phyloP scores from a whole-genome alignment of 164 flowering plant species.

The Nymphaea thermarum region DNA sequence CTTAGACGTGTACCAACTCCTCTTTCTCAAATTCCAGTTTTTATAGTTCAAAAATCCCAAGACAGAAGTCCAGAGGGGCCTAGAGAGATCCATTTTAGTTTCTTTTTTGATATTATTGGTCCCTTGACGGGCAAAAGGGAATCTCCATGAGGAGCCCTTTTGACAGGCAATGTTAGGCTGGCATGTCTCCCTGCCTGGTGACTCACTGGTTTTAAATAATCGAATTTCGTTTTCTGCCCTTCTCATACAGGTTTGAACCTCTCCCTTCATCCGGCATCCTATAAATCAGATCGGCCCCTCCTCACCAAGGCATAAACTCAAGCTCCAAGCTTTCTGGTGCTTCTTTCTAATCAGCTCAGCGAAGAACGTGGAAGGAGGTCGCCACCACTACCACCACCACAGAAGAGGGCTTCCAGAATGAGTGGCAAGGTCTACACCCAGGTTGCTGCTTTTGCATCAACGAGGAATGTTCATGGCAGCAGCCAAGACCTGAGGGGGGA shows the following conservation, averaged over 20 bases:
- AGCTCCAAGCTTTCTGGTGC: neutral
- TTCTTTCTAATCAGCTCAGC: neutral
- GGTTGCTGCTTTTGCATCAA: constrained; percentile 5
- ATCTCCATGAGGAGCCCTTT: neutral
- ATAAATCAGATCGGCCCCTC: neutral
- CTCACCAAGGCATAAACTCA: neutral
- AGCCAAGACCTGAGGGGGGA: constrained; percentile 4
- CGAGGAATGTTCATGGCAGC: neutral
- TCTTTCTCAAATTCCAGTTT: no score
- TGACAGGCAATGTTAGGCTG: neutral
- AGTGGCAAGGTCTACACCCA: constrained; percentile 20
- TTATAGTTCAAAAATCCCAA: no score
- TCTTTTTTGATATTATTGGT: no score
- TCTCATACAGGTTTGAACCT: neutral
- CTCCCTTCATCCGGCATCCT: neutral
- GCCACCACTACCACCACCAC: neutral
- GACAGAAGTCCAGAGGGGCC: no score
- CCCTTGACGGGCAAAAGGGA: no score
- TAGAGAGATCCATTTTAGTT: no score
- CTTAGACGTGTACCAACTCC: no score
- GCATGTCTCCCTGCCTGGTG: neutral
- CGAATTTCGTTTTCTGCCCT: neutral
- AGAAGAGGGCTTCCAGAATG: constrained; percentile 9
- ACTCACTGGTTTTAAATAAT: neutral
- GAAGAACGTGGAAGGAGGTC: neutral